A percentile compares a stretch with the other conserved stretches of the same genome.
These are phyloP conservation scores for Hymenoscyphus repandus DNA, from an alignment of 2,329 filamentous ascomycete species.

Conservation along the genomic window DNA sequence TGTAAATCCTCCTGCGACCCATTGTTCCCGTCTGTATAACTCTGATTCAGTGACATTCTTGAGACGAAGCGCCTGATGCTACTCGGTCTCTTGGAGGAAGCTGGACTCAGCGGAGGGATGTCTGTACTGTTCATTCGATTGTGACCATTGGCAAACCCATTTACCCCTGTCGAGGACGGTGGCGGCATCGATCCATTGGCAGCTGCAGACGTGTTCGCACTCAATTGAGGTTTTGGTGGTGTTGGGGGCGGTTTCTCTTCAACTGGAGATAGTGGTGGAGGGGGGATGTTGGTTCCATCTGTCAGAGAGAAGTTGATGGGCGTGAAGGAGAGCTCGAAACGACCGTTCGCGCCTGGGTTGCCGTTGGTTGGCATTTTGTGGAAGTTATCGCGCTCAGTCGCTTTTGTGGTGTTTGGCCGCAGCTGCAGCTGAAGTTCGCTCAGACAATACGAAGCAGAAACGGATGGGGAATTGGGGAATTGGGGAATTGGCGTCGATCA, in stretches of 20 bases:
- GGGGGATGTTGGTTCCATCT: slow-evolving; percentile 32
- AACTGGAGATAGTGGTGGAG: slow-evolving; percentile 30
- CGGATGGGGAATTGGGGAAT: background rate
- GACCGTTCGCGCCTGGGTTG: slow-evolving; percentile 19
- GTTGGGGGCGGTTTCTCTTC: slow-evolving; percentile 25
- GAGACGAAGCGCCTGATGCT: slow-evolving; percentile 35
- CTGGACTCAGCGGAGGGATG: slow-evolving; percentile 23
- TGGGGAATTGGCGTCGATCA: slow-evolving; percentile 3
- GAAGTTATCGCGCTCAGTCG: background rate
- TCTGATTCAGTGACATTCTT: slow-evolving; percentile 31
- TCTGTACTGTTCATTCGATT: slow-evolving; percentile 16
- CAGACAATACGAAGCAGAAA: background rate
- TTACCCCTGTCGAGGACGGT: slow-evolving; percentile 1
- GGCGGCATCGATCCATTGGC: slow-evolving; percentile 4
- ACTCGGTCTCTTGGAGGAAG: slow-evolving; percentile 28
- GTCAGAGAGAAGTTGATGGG: slow-evolving; percentile 31
- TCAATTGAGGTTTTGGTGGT: slow-evolving; percentile 5
- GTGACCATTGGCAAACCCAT: slow-evolving; percentile 11
- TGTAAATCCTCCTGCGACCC: slow-evolving; percentile 26
- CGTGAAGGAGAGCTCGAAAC: slow-evolving; percentile 30
- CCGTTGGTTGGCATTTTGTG: slow-evolving; percentile 1
- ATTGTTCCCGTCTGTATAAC: slow-evolving; percentile 26
- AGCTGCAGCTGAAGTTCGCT: background rate
- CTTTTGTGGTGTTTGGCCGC: background rate
- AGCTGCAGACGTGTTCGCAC: background rate